These are phyloP conservation scores for Pistacia vera DNA, from an alignment of 345 rosid genomes.

Conservation along the genomic window DNA sequence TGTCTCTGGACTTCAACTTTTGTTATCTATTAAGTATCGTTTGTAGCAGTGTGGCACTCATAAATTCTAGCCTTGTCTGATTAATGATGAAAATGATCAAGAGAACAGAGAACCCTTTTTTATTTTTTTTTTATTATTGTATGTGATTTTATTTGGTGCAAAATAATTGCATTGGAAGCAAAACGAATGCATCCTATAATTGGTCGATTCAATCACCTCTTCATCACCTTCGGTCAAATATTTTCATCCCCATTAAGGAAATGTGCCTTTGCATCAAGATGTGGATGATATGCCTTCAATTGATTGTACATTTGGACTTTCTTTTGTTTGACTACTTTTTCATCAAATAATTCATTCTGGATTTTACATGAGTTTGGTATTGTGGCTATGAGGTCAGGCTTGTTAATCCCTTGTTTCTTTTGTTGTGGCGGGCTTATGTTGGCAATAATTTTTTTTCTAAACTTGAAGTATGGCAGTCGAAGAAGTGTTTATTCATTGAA, in stretches of 20 bases:
- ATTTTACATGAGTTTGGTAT: not conserved
- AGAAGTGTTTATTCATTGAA: not conserved
- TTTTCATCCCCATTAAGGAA: not conserved
- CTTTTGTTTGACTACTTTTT: not conserved
- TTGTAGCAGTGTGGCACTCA: not conserved
- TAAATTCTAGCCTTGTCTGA: not conserved
- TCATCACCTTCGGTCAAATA: not conserved
- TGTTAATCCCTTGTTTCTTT: not conserved
- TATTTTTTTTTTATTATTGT: too few relatives aligned
- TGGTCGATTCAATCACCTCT: not conserved
- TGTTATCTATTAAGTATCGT: not conserved
- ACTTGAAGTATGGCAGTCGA: not conserved
- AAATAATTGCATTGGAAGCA: not conserved
- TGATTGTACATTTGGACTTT: not conserved
- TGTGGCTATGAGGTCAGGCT: not conserved
- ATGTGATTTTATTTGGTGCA: not conserved
- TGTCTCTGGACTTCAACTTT: not conserved
- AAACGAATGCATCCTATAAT: not conserved
- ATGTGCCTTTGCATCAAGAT: not conserved
- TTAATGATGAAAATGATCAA: conserved; percentile 4
- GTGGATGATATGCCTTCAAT: not conserved
- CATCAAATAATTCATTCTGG: not conserved
- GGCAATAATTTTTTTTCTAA: too few relatives aligned
- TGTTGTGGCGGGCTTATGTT: not conserved
- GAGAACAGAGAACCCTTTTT: not conserved